Evolutionary conservation across 106 monocot genomes (phyloP), one percentile per base, ranked within the genome.

Genomic region (Allium sativum): DNA sequence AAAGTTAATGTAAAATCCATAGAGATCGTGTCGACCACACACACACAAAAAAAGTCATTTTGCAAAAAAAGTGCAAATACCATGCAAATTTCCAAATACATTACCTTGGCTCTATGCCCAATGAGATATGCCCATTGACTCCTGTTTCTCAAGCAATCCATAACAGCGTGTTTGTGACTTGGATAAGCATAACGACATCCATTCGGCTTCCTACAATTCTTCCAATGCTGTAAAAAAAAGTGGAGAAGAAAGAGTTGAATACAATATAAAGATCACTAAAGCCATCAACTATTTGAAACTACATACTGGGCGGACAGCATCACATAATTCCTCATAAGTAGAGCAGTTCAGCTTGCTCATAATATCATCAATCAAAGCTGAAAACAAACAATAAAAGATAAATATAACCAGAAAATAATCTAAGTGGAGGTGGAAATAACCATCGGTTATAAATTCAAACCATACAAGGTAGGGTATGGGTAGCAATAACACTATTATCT

Each of bases 61-160:
- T 31, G 31, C 31, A 31, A 31, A n/a, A n/a, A n/a, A n/a, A 31
- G 31, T 31, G 0, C 4, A 31, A 31, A 31, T 31, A 31, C 5
- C 31, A 5, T 31, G 31, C 31, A 31, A 31, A 18, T 44, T 10
- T 47, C 12, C 18, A 21, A 14, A 47, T 46, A 45, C 47, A 52
- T 21, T 70, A 90, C 95, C 90, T 90, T 90, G 1, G 90, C 70
- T 14, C 71, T 82, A 18, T 73, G 78, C 45, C 74, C 87, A 61
- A 96, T 76, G 42, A 96, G 84, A 84, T 87, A 84, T 68, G 90
- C 84, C 90, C 90, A 96, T 64, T 96, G 82, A 64, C 59, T 84
- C 61, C 82, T 77, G 53, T 84, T 91, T 58, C 84, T 84, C 69
- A 91, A 61, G 57, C 81, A 87, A 53, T 96, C 96, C 42, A 84